Evolutionary conservation across 805 yeast genomes (phyloP).

Genomic region (Kluyveromyces starmeri): DNA sequence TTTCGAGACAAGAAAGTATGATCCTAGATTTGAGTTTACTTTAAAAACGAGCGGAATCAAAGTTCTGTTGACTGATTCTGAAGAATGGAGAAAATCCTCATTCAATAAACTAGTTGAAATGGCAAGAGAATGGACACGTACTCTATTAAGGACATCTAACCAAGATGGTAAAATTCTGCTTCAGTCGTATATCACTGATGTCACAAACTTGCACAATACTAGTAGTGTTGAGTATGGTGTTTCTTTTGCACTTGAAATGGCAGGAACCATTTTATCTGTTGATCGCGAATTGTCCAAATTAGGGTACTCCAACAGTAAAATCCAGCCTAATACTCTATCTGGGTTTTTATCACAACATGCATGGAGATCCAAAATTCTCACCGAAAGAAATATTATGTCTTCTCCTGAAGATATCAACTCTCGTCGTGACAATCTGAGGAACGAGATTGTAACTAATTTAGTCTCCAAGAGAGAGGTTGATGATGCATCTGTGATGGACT

Average conservation of each 20-base stretch:
- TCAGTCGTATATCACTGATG: slow-evolving; percentile 61
- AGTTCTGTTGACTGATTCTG: slow-evolving; percentile 48
- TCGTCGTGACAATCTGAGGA: slow-evolving; percentile 14
- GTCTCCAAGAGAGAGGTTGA: slow-evolving; percentile 15
- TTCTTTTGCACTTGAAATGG: slow-evolving; percentile 85
- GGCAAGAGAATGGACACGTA: slow-evolving; percentile 60
- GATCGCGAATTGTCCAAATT: slow-evolving; percentile 58
- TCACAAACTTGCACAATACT: slow-evolving; percentile 29
- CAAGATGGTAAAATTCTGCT: slow-evolving; percentile 72
- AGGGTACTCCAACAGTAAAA: slow-evolving; percentile 25
- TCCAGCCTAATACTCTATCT: slow-evolving; percentile 50
- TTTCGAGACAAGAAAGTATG: slow-evolving; percentile 75
- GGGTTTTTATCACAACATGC: slow-evolving; percentile 69
- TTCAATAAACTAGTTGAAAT: slow-evolving; percentile 47
- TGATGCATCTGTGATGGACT: slow-evolving; percentile 30
- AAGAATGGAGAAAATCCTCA: slow-evolving; percentile 71
- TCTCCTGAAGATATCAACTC: slow-evolving; percentile 22
- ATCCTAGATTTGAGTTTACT: slow-evolving; percentile 64
- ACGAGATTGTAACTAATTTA: slow-evolving; percentile 16
- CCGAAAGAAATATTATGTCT: slow-evolving; percentile 25
- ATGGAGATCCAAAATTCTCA: slow-evolving; percentile 47
- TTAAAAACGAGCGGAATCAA: slow-evolving; percentile 33
- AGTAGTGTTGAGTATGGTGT: slow-evolving; percentile 65
- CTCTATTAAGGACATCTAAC: slow-evolving; percentile 48
- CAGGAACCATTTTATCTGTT: slow-evolving; percentile 57